Base-by-base conservation (phyloP, 305 asterid genomes). In the Fraxinus paxiana region DNA sequence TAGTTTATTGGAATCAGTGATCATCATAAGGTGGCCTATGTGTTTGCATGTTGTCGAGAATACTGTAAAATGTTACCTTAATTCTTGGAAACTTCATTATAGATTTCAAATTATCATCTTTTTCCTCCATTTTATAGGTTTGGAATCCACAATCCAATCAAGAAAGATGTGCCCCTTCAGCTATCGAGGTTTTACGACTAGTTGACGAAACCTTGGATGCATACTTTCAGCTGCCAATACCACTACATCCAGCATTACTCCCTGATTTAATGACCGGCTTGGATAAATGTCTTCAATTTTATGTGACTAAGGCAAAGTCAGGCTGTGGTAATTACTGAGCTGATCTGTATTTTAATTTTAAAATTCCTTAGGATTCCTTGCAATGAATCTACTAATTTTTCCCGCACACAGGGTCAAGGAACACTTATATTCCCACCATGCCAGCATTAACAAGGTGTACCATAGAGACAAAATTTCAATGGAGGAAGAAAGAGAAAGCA, bases 401-500 rank as follows among this genome's bases (percentile, higher is more conserved):
- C 33, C 31, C 56, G 7, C 79, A 13, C 75, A 78, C 90, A 96
- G 99, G 99, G 78, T 89, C 97, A 87, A 90, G 89, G 85, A 94
- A 84, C 88, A 88, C 84, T 10, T 94, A 87, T 67, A 84, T 92
- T 78, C 99, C 98, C 51, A 87, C 93, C 2, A 86, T 94, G 97
- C 99, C 98, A 38, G 95, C 97, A 74, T 85, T 96, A 84, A 92
- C 99, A 63, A 88, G 99, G 86, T 94, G 99, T 82, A 87, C 92
- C 2, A 79, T 80, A 18, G 97, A 83, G 46, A 83, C 93, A 30
- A 91, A 87, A 75, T 92, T 94, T 74, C 90, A 86, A 34, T 92
- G 95, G 91, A 94, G 90, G 88, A 96, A 94, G 91, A 92, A 92
- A 88, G 96, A 96, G 80, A 94, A 90, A 72, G 59, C 92, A 0